A percentile compares a stretch with the other conserved stretches of the same genome.
Conservation (phyloP, 352 stramenopile genomes). For the Pythium guiyangense region DNA sequence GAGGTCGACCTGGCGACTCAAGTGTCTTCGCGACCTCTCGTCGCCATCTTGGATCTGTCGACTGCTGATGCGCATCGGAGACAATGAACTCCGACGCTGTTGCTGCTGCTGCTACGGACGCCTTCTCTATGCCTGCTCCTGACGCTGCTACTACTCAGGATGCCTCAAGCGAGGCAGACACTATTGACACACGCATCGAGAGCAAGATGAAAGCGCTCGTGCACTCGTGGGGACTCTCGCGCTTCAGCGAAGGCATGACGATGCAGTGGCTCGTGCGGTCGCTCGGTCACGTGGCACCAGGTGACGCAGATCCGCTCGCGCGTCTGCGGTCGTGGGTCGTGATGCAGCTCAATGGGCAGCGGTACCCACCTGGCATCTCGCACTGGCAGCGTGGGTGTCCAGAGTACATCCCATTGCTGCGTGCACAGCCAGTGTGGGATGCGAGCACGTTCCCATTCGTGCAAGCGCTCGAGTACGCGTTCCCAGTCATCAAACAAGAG, state of each 20-base stretch:
- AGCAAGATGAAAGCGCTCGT: constrained; percentile 39
- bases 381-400: constrained; percentile 66
- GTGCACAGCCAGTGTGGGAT: constrained; percentile 49
- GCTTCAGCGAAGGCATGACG: constrained; percentile 64
- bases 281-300: constrained; percentile 10
- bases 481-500: constrained; percentile 52
- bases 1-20: no score
- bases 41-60: background rate
- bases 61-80: background rate
- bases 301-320: constrained; percentile 20
- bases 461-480: constrained; percentile 38
- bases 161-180: background rate
- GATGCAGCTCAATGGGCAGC: constrained; percentile 57
- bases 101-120: background rate
- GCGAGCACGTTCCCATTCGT: constrained; percentile 42
- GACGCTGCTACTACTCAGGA: constrained; percentile 1
- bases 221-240: constrained; percentile 52
- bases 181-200: constrained; percentile 14
- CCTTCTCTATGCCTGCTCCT: background rate
- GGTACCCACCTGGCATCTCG: constrained; percentile 18
- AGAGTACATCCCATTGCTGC: constrained; percentile 51
- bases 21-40: background rate
- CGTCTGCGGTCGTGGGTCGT: constrained; percentile 64
- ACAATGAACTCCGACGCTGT: background rate
- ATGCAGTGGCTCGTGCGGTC: constrained; percentile 49